These are phyloP conservation scores for Neonectria magnoliae DNA, from an alignment of 2,329 filamentous ascomycete genomes.

Conservation along the genomic window DNA sequence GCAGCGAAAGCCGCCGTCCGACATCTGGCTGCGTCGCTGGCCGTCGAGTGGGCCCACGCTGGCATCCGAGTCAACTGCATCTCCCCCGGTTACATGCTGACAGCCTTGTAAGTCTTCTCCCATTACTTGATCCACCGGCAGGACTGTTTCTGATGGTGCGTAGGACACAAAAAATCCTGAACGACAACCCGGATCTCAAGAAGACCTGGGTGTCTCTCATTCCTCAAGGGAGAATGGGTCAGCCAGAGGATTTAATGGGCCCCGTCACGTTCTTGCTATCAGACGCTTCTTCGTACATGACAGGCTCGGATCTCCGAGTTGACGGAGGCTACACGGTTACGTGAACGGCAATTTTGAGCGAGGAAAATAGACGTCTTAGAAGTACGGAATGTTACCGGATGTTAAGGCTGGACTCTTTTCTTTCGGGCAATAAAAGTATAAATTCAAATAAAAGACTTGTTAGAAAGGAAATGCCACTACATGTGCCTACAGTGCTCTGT, in stretches of 20 bases:
- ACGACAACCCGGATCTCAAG: conserved; percentile 91
- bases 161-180: conserved; percentile 92
- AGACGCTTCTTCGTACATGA: conserved; percentile 78
- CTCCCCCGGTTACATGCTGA: conserved; percentile 95
- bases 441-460: background rate
- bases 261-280: conserved; percentile 87
- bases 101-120: conserved; percentile 74
- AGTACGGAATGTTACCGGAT: background rate
- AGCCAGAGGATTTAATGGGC: conserved; percentile 91
- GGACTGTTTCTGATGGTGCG: background rate
- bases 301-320: conserved; percentile 79
- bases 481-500: too few species aligned
- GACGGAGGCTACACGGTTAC: conserved; percentile 82
- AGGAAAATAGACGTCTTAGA: background rate
- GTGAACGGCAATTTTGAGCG: background rate
- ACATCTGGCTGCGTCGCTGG: conserved; percentile 85
- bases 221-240: conserved; percentile 91
- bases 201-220: conserved; percentile 91
- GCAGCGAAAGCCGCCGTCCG: conserved; percentile 90
- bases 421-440: background rate
- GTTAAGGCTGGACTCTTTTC: background rate
- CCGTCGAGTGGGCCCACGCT: conserved; percentile 90
- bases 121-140: rapidly evolving
- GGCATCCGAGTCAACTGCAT: conserved; percentile 95
- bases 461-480: background rate